These are phyloP conservation scores for Vigna mungo DNA, from an alignment of 306 rosid species.

Conservation along the genomic window DNA sequence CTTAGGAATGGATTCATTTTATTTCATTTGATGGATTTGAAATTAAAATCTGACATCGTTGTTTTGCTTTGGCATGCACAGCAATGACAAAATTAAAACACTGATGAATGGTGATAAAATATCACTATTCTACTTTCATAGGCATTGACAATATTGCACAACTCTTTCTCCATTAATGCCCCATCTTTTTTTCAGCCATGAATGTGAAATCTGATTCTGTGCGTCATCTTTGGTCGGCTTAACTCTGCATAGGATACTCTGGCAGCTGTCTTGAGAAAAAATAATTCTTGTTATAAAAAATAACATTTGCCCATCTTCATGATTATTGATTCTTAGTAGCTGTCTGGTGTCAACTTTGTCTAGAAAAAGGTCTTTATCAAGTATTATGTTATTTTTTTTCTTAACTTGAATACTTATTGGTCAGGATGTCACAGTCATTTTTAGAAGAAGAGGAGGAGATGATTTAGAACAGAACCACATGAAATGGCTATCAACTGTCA, in stretches of 20 bases:
- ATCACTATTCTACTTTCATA: background rate
- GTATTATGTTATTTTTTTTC: conserved; percentile 30
- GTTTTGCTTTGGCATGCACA: conserved; percentile 2
- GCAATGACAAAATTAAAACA: conserved; percentile 2
- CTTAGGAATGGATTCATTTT: conserved; percentile 11
- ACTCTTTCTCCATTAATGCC: no score
- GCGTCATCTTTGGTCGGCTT: background rate
- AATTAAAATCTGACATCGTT: background rate
- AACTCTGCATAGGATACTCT: conserved; percentile 23
- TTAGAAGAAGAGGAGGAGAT: conserved; percentile 93
- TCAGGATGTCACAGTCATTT: conserved; percentile 84
- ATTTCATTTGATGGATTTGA: background rate
- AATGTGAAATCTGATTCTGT: conserved; percentile 14
- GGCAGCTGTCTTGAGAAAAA: background rate
- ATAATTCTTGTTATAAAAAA: conserved; percentile 17
- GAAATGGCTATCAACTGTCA: conserved; percentile 68
- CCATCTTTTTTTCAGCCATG: background rate
- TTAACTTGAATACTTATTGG: conserved; percentile 43
- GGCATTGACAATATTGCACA: conserved; percentile 15
- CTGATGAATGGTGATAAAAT: conserved; percentile 6
- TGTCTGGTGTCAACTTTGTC: conserved; percentile 1
- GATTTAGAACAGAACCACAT: conserved; percentile 82
- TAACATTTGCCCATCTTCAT: background rate
- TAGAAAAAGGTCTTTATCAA: background rate
- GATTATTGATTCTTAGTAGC: conserved; percentile 25